A percentile compares a stretch with the other conserved stretches of the same genome.
Conservation (phyloP, 805 yeast genomes). For the Clavispora carvajalis region DNA sequence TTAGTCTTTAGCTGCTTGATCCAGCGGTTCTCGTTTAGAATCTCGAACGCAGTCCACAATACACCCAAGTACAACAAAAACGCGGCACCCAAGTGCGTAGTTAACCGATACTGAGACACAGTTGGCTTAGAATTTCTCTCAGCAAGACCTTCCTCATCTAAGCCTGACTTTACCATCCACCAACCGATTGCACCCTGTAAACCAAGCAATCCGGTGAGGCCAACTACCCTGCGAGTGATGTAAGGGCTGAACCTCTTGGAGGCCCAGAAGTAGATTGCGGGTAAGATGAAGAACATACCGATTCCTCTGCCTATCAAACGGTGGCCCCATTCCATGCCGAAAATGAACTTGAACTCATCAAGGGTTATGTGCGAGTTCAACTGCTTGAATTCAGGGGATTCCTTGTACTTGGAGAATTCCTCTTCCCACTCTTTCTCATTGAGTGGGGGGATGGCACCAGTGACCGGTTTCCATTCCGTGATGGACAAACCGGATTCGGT, state of each 20-base stretch:
- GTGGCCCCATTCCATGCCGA: slow-evolving; percentile 97
- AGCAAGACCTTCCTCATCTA: slow-evolving; percentile 70
- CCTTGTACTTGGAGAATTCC: slow-evolving; percentile 76
- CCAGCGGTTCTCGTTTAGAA: slow-evolving; percentile 68
- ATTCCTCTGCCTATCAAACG: slow-evolving; percentile 88
- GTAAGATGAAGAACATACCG: slow-evolving; percentile 76
- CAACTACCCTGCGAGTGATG: slow-evolving; percentile 62
- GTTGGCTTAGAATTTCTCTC: slow-evolving; percentile 93
- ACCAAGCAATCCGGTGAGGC: slow-evolving; percentile 74
- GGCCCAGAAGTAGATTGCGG: slow-evolving; percentile 76
- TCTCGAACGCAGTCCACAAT: slow-evolving; percentile 84
- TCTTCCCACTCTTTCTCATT: slow-evolving; percentile 75
- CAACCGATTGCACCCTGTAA: slow-evolving; percentile 96
- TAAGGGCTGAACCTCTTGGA: slow-evolving; percentile 60
- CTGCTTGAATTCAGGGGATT: slow-evolving; percentile 86
- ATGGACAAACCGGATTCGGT: slow-evolving; percentile 95
- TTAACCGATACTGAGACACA: slow-evolving; percentile 89
- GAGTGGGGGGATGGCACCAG: slow-evolving; percentile 90
- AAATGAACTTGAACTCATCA: slow-evolving; percentile 92
- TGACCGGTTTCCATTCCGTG: slow-evolving; percentile 98
- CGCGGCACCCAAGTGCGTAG: slow-evolving; percentile 93
- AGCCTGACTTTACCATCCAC: slow-evolving; percentile 99
- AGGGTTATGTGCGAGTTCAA: slow-evolving; percentile 83
- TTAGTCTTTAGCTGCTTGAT: slow-evolving; percentile 37
- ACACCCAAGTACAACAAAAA: slow-evolving; percentile 82